Conservation (phyloP, 1,284 basidiomycete species). For the Microbotryum scabiosae region DNA sequence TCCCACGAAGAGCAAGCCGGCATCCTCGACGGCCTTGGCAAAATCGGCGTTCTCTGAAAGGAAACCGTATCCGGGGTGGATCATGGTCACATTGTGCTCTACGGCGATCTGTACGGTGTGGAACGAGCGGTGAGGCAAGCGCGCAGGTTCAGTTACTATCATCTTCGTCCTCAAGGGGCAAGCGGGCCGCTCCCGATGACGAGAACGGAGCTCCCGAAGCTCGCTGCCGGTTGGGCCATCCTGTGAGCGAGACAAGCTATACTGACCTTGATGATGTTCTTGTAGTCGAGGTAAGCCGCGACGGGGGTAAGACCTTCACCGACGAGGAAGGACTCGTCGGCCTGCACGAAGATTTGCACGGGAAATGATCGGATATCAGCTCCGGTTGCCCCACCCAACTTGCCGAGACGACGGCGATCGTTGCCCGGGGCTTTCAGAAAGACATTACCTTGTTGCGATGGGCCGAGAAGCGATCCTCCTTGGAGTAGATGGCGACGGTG, state of each 20-base stretch:
- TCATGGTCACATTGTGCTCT: constrained; percentile 96
- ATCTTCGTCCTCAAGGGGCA: neutral
- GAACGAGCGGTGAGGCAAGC: neutral
- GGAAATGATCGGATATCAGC: neutral
- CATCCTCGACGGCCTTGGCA: constrained; percentile 91
- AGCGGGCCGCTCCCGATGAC: neutral
- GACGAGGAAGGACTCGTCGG: constrained; percentile 97
- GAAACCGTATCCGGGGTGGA: constrained; percentile 97
- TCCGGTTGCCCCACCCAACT: neutral
- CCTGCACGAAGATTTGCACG: constrained; percentile 45
- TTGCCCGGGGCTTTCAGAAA: neutral
- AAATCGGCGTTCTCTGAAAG: constrained; percentile 94
- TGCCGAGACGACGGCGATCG: neutral
- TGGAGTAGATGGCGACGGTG: constrained; percentile 96
- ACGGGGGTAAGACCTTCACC: constrained; percentile 93
- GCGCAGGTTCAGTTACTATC: neutral
- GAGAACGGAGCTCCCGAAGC: neutral
- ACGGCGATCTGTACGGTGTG: constrained; percentile 57
- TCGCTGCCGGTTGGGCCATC: neutral
- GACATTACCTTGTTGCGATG: constrained; percentile 82
- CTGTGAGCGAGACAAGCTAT: constrained; percentile 4
- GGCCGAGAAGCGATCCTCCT: constrained; percentile 90
- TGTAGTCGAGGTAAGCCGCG: constrained; percentile 91
- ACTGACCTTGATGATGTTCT: constrained; percentile 71
- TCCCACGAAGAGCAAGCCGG: constrained; percentile 94